Evolutionary conservation across 2,329 filamentous ascomycete genomes (phyloP), one percentile per base, ranked within the genome.

Genomic region (Sporothrix luriei): DNA sequence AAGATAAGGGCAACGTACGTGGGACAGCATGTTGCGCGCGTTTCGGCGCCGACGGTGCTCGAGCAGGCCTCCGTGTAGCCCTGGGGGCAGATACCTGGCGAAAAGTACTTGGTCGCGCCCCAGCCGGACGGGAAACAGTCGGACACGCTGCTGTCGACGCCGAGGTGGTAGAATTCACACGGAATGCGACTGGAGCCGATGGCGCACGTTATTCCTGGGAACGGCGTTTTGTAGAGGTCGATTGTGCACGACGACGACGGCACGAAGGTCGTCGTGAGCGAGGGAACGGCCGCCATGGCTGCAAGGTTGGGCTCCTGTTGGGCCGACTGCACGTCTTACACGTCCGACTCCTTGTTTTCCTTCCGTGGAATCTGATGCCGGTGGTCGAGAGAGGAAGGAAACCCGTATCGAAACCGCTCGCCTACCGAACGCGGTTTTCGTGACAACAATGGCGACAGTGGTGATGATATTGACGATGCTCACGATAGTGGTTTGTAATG

Each of bases 21-120:
- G 1, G 71, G 71, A 68, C 71, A 71, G 66, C 71, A 73, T 19
- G 69, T 67, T 10, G 68, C 68, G 6, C 9, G 57, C n/a, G 68
- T 70, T 51, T 71, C 66, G 13, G 1, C 21, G 21, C 2, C 46
- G 38, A 16, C n/a, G 11, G 40, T 40, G 24, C 2, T 26, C 5
- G 21, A 48, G 55, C 68, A 68, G 7, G 70, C 71, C 38, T 67
- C n/a, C 0, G 38, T 48, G 59, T 72, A 72, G 43, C 70, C 70
- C 3, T n/a, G 1, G 7, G 70, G 71, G 14, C 71, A 72, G 49
- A 71, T n/a, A 16, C 68, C 71, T 1, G 71, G 70, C n/a, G 70
- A 71, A 59, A 51, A 72, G 68, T 70, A 69, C 4, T 29, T 26
- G 13, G 26, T 5, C 2, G 19, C 9, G 38, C 24, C 68, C 65